Percentiles rank a stretch among this genome's conserved stretches.
These are phyloP conservation scores for Meyerozyma athensensis DNA, from an alignment of 1,139 yeast genomes.

Conservation along the genomic window DNA sequence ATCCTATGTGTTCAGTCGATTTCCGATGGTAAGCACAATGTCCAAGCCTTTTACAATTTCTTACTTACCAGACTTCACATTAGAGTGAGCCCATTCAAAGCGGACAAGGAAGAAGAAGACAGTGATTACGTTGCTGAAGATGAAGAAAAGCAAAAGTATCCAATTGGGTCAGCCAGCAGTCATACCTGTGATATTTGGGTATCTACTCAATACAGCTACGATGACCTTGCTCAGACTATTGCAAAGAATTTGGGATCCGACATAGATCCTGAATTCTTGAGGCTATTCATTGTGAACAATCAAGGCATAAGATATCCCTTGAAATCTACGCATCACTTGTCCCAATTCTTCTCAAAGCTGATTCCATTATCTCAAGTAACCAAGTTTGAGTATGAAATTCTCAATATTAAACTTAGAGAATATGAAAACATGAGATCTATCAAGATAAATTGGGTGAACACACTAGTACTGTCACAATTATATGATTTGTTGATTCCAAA, in stretches of 20 bases:
- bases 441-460: slow-evolving; percentile 59
- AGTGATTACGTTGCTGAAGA: slow-evolving; percentile 34
- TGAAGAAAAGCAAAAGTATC: slow-evolving; percentile 5
- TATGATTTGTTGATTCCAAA: slow-evolving; percentile 68
- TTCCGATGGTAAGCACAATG: slow-evolving; percentile 23
- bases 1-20: slow-evolving; percentile 57
- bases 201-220: slow-evolving; percentile 54
- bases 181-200: slow-evolving; percentile 63
- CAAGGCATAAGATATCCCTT: slow-evolving; percentile 52
- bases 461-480: slow-evolving; percentile 59
- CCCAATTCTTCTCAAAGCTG: slow-evolving; percentile 46
- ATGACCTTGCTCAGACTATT: slow-evolving; percentile 55
- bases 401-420: slow-evolving; percentile 70
- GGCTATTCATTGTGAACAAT: slow-evolving; percentile 56
- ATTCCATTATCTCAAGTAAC: slow-evolving; percentile 42
- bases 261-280: slow-evolving; percentile 58
- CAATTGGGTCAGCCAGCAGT: slow-evolving; percentile 8
- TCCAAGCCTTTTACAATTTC: slow-evolving; percentile 56
- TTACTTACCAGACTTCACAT: slow-evolving; percentile 66
- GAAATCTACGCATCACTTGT: slow-evolving; percentile 36
- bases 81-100: slow-evolving; percentile 43
- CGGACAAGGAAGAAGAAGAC: slow-evolving; percentile 46
- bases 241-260: slow-evolving; percentile 43
- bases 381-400: slow-evolving; percentile 67
- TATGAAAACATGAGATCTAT: slow-evolving; percentile 71